Evolutionary conservation across 306 rosid species (phyloP), one percentile per base, ranked within the genome.

Genomic region (Gastrolobium bilobum): DNA sequence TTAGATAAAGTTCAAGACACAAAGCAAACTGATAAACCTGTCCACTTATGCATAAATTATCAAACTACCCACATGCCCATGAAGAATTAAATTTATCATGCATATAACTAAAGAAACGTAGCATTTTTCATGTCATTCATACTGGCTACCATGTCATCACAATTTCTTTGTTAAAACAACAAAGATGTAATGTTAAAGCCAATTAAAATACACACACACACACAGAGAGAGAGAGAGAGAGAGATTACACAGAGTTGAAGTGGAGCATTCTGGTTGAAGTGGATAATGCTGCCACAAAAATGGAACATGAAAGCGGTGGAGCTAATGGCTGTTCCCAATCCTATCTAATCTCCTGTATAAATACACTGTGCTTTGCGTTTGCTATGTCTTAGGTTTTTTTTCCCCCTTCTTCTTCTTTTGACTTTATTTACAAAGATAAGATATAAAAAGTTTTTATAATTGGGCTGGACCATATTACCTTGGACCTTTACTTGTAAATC

Each of bases 181-280:
- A 43, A 15, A 59, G 8, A 38, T 0, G 1, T 59, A 37, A n/a
- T 0, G 5, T n/a, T n/a, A 72, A 39, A 58, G 42, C 13, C 6
- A 57, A 42, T 6, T 38, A 64, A 1, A 39, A 30, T 35, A 14
- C 50, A 51, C 48, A 38, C 20, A 52, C 56, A 70, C 10, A 51
- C 4, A 5, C 20, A 4, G 57, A 72, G 31, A 62, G 33, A 42
- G 40, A 37, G 30, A 43, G 73, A 48, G 30, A 71, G 35, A 43
- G 68, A 53, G 72, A 13, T 72, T 72, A 83, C 86, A 83, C 20
- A 3, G 83, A 56, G 15, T 78, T 64, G 51, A 79, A 83, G 71
- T 44, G 60, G 52, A 71, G 60, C 53, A 78, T 72, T 63, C 11
- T 37, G 35, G 58, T 34, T 20, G 54, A 71, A 68, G 64, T 34